A percentile compares a stretch with the other conserved stretches of the same genome.
Evolutionary conservation across 768 basidiomycete genomes (phyloP).

Genomic region (Mycena kentingensis): DNA sequence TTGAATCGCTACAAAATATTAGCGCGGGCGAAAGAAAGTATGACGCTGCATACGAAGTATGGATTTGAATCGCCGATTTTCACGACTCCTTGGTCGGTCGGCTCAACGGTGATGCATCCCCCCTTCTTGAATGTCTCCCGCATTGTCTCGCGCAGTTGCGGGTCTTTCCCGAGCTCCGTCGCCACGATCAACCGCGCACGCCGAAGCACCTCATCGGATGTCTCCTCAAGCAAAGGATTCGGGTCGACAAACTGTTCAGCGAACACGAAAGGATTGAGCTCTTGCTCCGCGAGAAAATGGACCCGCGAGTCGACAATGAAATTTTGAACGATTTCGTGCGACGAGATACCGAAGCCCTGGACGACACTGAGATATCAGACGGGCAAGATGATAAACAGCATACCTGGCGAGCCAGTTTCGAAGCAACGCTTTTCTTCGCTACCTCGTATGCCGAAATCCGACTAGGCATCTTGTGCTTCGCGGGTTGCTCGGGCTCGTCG

Average conservation of each 20-base stretch:
- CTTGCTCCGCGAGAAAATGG: constrained; percentile 80
- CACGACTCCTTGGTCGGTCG: constrained; percentile 81
- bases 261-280: constrained; percentile 72
- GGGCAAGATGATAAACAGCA: constrained; percentile 26
- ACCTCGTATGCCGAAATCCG: constrained; percentile 83
- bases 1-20: constrained; percentile 77
- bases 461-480: constrained; percentile 79
- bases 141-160: constrained; percentile 76
- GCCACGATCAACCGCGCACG: constrained; percentile 82
- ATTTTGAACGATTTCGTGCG: constrained; percentile 85
- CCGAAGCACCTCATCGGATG: constrained; percentile 68
- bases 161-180: constrained; percentile 92
- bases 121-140: constrained; percentile 74
- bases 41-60: constrained; percentile 58
- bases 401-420: constrained; percentile 75
- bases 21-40: constrained; percentile 1
- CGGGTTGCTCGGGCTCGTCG: constrained; percentile 51
- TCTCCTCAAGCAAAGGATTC: constrained; percentile 56
- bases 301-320: constrained; percentile 62
- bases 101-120: constrained; percentile 75
- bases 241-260: constrained; percentile 87
- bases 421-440: constrained; percentile 75
- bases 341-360: constrained; percentile 82
- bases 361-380: background rate
- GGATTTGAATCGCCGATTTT: constrained; percentile 78